These are phyloP conservation scores for Boletus reticulatus DNA, from an alignment of 768 basidiomycete genomes.

Conservation along the genomic window DNA sequence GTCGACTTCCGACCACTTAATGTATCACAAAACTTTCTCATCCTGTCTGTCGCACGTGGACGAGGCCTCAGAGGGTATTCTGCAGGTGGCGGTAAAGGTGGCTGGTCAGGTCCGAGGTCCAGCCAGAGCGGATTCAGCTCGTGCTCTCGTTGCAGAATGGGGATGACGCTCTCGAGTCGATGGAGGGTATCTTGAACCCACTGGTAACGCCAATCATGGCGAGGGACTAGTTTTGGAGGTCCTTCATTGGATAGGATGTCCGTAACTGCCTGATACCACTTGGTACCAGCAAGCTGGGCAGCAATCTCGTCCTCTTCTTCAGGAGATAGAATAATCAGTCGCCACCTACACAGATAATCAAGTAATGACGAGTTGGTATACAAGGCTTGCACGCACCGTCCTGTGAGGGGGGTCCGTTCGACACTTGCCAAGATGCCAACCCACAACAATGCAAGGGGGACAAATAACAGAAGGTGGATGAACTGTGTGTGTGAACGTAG, in stretches of 20 bases:
- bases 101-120: constrained; percentile 44
- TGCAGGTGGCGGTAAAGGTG: constrained; percentile 78
- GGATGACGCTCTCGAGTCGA: constrained; percentile 72
- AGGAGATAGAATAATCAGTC: constrained; percentile 85
- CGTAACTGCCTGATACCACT: constrained; percentile 84
- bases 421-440: constrained; percentile 68
- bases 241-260: constrained; percentile 72
- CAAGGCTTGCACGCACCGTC: constrained; percentile 54
- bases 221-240: constrained; percentile 60
- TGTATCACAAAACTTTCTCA: constrained; percentile 56
- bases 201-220: constrained; percentile 82
- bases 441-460: constrained; percentile 64
- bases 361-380: neutral
- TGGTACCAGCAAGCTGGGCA: constrained; percentile 73
- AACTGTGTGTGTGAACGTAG: constrained; percentile 50
- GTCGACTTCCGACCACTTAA: constrained; percentile 43
- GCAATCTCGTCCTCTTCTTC: constrained; percentile 92
- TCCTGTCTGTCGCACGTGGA: constrained; percentile 69
- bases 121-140: constrained; percentile 57
- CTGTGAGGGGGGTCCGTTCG: constrained; percentile 82
- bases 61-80: constrained; percentile 80
- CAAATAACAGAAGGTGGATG: constrained; percentile 54
- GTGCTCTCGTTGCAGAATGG: constrained; percentile 58
- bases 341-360: constrained; percentile 53
- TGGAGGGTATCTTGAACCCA: constrained; percentile 86